A percentile compares a stretch with the other conserved stretches of the same genome.
These are phyloP conservation scores for Phlyctochytrium bullatum DNA, from an alignment of 192 early-diverging fungal genomes.

Conservation along the genomic window DNA sequence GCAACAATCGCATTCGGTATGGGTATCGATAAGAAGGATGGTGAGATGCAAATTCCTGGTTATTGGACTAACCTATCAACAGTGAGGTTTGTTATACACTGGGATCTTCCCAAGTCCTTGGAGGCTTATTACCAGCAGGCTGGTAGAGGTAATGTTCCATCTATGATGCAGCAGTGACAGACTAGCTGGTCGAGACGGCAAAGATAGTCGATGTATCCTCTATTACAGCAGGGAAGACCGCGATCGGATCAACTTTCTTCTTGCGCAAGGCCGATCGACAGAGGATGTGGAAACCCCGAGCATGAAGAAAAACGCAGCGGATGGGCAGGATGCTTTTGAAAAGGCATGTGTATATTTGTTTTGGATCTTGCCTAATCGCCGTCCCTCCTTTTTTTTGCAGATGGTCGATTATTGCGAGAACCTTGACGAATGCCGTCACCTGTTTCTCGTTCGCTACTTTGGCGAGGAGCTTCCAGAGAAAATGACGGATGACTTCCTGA, in stretches of 20 bases:
- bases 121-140: constrained; percentile 82
- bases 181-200: constrained; percentile 50
- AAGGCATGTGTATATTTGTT: too few species aligned
- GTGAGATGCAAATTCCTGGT: not conserved
- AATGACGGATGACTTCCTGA: not conserved
- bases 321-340: too few species aligned
- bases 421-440: constrained; percentile 38
- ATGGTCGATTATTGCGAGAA: constrained; percentile 52
- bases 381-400: too few species aligned
- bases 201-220: constrained; percentile 37
- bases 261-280: constrained; percentile 14
- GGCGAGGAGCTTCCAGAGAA: constrained; percentile 8
- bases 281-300: not conserved
- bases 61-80: not conserved
- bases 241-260: constrained; percentile 36
- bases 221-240: constrained; percentile 44
- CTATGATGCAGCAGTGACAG: not conserved
- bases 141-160: constrained; percentile 21
- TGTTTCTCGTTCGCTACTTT: constrained; percentile 41
- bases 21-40: constrained; percentile 93
- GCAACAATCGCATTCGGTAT: constrained; percentile 70
- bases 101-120: constrained; percentile 82
- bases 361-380: too few species aligned
- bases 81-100: constrained; percentile 93
- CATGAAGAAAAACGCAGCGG: too few species aligned